phyloP scores from a whole-genome alignment of 2,329 filamentous ascomycete species.

The Ophiostoma tasmaniense region DNA sequence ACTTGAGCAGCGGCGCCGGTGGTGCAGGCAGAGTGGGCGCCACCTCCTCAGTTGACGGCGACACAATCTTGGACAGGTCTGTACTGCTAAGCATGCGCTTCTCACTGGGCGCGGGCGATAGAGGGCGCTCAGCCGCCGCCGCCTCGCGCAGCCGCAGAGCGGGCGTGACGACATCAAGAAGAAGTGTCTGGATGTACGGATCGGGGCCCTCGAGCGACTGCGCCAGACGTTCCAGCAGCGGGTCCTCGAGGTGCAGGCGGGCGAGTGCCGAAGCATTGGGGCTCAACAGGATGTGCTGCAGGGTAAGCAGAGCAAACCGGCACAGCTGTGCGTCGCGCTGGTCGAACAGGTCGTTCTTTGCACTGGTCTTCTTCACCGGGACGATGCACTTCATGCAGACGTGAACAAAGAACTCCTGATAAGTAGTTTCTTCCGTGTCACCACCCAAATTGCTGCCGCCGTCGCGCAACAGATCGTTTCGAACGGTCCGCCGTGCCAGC shows the following conservation, averaged over 20 bases:
- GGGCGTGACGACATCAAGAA: conserved; percentile 71
- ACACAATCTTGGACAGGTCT: conserved; percentile 11
- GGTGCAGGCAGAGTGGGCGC: conserved; percentile 36
- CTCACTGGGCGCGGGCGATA: conserved; percentile 33
- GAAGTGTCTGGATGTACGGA: conserved; percentile 63
- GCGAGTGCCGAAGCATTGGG: conserved; percentile 52
- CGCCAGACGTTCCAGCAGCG: conserved; percentile 60
- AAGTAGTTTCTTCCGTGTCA: conserved; percentile 45
- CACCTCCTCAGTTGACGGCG: not conserved
- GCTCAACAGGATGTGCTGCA: conserved; percentile 60
- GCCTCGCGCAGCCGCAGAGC: conserved; percentile 58
- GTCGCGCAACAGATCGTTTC: conserved; percentile 38
- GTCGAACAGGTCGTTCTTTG: conserved; percentile 29
- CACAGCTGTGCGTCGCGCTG: conserved; percentile 58
- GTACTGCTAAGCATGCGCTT: conserved; percentile 33
- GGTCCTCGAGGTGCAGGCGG: conserved; percentile 58
- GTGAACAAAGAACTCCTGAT: conserved; percentile 61
- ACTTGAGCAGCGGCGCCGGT: conserved; percentile 67
- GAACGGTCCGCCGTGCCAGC: conserved; percentile 54
- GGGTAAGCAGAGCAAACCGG: conserved; percentile 58
- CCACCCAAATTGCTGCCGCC: conserved; percentile 43
- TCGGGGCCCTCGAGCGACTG: conserved; percentile 54
- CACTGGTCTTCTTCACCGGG: conserved; percentile 25
- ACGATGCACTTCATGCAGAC: conserved; percentile 56
- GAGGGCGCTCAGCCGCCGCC: conserved; percentile 23